phyloP scores from a whole-genome alignment of 306 rosid genomes.

The Citrullus mucosospermus region DNA sequence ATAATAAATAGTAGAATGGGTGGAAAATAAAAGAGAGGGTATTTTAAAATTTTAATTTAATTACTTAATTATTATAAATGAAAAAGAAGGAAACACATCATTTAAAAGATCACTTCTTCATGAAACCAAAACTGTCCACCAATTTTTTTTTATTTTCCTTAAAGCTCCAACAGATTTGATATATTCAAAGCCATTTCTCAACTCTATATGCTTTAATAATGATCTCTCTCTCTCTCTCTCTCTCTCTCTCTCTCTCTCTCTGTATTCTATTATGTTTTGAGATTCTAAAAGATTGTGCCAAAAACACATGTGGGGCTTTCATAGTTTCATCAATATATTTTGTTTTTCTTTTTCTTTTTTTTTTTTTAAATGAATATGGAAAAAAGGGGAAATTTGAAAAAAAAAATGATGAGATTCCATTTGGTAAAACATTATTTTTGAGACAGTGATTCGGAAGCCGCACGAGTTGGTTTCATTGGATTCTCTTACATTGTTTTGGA shows the following conservation, averaged over 20 bases:
- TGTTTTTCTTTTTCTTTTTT: too few species aligned
- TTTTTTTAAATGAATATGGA: not conserved
- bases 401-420: not conserved
- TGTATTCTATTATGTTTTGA: not conserved
- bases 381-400: not conserved
- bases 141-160: not conserved
- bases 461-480: constrained; percentile 9
- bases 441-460: constrained; percentile 1
- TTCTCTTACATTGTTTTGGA: constrained; percentile 3
- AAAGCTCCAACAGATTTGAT: not conserved
- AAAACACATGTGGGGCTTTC: constrained; percentile 3
- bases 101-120: not conserved
- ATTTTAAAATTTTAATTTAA: not conserved
- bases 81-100: not conserved
- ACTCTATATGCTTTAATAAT: not conserved
- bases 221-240: not conserved
- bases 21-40: not conserved
- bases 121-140: not conserved
- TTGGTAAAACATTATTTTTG: not conserved
- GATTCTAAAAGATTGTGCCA: constrained; percentile 7
- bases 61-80: too few species aligned
- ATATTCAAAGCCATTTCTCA: not conserved
- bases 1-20: not conserved
- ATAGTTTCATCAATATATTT: not conserved
- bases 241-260: not conserved